Base-by-base conservation (phyloP, 2,329 filamentous ascomycete species). In the Aspergillus aculeatinus region DNA sequence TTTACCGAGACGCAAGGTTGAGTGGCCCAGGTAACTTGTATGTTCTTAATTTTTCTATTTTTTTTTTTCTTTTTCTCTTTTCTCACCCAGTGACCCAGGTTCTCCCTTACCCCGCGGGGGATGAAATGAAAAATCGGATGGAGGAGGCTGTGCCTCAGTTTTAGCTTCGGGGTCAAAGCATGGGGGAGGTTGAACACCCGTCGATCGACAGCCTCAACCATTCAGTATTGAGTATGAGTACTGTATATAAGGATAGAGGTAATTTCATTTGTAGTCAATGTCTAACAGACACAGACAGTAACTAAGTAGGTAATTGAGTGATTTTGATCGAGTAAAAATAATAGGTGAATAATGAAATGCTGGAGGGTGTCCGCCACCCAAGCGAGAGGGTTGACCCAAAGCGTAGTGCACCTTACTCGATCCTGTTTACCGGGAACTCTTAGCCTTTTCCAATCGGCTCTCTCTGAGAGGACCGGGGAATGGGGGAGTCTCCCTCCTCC, bases 381-480 rank as follows among this genome's bases (percentile, higher is more conserved):
- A 47, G 44, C 47, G 29, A 35, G 23, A 14, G 54, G 16, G 44
- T 14, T 9, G 33, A 35, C 33, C 33, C 33, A 35, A 16, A 35
- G 33, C 33, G 14, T 12, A n/a, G 16, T 9, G 23, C 53, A 44
- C 53, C 27, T 48, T 55, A 55, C 53, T 55, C 53, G n/a, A 55
- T 55, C 53, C 42, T 55, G 53, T 33, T 47, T 47, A 55, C 53
- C 53, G 53, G 25, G 23, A 16, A 16, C 25, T 7, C 4, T 52
- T 55, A 55, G 53, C 42, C 25, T 48, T 55, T 19, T 48, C 19
- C 42, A 48, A 55, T 55, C 53, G 23, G 42, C 44, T 44, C 25
- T 9, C 16, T 47, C 53, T 47, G 27, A 55, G 47, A 31, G 53
- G 39, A 35, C 33, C 39, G 21, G 50, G 12, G 33, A 25, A 31